Base-by-base conservation (phyloP, 2,329 filamentous ascomycete species). In the Biscogniauxia sp. region DNA sequence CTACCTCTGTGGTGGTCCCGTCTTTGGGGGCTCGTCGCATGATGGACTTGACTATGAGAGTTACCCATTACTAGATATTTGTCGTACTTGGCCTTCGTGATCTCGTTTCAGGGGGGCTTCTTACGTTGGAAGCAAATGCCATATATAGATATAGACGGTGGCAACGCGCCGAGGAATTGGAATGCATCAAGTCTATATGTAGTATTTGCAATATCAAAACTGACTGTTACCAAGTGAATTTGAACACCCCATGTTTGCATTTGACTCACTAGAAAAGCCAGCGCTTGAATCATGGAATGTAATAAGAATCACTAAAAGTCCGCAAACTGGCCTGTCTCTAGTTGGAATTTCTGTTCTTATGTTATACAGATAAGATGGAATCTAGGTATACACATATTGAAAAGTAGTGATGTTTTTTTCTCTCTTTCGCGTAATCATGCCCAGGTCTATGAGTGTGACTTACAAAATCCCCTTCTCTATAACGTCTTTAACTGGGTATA, bases 401-500 rank as follows among this genome's bases (percentile, higher is more conserved):
- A 23, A 23, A 45, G 37, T 45, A 45, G 37, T 45, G 15, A 17
- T 45, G 17, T 2, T 17, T 45, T 45, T 17, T 45, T 45, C 11
- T 32, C 11, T 23, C 23, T 23, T 23, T 11, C 2, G 37, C 37
- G 11, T n/a, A 45, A 45, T 45, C 13, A 45, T n/a, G 17, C 37
- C 37, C 37, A 45, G 37, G 11, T n/a, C 17, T 45, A 45, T 9
- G 11, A 45, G 11, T 45, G 15, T 45, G 37, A 45, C 5, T 45
- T 45, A n/a, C 17, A 7, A n/a, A 45, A 6, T 13, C 15, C 17
- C 37, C 17, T 23, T 11, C 52, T 49, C 49, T 64, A 67, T 64
- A 63, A 63, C 11, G 52, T 58, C 57, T 64, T 70, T 25, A 68
- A 20, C 20, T 66, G 57, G 20, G 62, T 60, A 26, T 79, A 78